phyloP scores from a whole-genome alignment of 2,329 filamentous ascomycete species.

The Neonectria faginata region DNA sequence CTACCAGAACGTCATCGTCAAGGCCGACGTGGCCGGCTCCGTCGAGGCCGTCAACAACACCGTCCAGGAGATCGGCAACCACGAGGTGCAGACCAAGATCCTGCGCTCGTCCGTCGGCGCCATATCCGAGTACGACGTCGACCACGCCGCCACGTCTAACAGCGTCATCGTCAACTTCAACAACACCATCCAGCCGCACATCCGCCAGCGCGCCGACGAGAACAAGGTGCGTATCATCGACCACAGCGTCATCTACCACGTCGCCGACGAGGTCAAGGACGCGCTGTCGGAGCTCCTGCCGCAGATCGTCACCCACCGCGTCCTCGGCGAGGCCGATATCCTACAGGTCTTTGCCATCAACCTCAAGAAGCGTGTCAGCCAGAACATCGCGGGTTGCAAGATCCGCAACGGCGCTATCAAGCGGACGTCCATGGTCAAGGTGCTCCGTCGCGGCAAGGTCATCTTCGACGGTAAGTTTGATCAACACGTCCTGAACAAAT shows the following conservation, averaged over 20 bases:
- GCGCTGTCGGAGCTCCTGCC: conserved; percentile 77
- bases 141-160: conserved; percentile 82
- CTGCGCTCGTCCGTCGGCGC: conserved; percentile 82
- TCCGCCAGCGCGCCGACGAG: conserved; percentile 76
- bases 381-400: conserved; percentile 87
- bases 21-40: conserved; percentile 92
- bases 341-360: conserved; percentile 87
- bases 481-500: conserved; percentile 1
- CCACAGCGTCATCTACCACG: conserved; percentile 86
- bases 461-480: conserved; percentile 81
- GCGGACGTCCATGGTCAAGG: conserved; percentile 73
- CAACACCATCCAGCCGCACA: conserved; percentile 72
- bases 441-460: conserved; percentile 76
- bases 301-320: conserved; percentile 73
- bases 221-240: conserved; percentile 83
- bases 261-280: conserved; percentile 78
- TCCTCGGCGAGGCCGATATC: conserved; percentile 90
- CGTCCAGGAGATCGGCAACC: conserved; percentile 82
- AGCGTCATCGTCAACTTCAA: conserved; percentile 92
- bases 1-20: conserved; percentile 84
- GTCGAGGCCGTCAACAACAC: conserved; percentile 89
- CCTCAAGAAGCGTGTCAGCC: conserved; percentile 74
- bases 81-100: conserved; percentile 82
- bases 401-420: conserved; percentile 83
- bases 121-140: conserved; percentile 87